phyloP scores from a whole-genome alignment of 2,329 filamentous ascomycete genomes.

The Fusarium virguliforme region DNA sequence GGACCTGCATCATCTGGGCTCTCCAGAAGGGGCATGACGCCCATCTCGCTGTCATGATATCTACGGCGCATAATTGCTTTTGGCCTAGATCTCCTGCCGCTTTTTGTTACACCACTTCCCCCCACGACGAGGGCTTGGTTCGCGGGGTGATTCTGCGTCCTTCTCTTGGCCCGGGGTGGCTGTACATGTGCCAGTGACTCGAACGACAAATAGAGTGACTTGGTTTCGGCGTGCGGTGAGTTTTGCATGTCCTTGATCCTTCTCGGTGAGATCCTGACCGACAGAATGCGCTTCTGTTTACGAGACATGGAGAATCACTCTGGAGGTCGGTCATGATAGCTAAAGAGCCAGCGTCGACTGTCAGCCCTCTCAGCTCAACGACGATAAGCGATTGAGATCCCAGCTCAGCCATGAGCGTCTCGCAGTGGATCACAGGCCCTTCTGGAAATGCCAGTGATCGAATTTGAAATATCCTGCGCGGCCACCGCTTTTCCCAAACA shows the following conservation, averaged over 20 bases:
- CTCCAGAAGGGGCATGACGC: constrained; percentile 23
- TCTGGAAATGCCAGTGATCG: constrained; percentile 8
- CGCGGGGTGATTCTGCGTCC: constrained; percentile 38
- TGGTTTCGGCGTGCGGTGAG: constrained; percentile 24
- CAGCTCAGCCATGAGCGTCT: constrained; percentile 18
- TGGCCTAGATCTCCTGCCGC: constrained; percentile 32
- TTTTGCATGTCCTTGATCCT: constrained; percentile 12
- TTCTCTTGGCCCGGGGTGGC: constrained; percentile 27
- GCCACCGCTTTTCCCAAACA: constrained; percentile 26
- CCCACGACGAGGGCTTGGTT: constrained; percentile 20
- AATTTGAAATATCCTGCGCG: constrained; percentile 13
- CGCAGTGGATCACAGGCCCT: constrained; percentile 5
- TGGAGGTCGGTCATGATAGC: constrained; percentile 15
- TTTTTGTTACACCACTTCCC: constrained; percentile 20
- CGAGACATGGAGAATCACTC: background rate
- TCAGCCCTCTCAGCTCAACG: constrained; percentile 14
- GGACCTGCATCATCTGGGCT: constrained; percentile 36
- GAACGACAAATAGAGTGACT: constrained; percentile 7
- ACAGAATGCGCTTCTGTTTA: constrained; percentile 7
- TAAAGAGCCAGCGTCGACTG: background rate
- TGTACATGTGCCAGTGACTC: constrained; percentile 15
- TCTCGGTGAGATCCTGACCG: constrained; percentile 10
- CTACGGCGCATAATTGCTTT: constrained; percentile 35
- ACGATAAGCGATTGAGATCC: constrained; percentile 38
- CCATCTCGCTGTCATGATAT: constrained; percentile 22